These are phyloP conservation scores for Leucocoprinus sp. DNA, from an alignment of 768 basidiomycete genomes.

Conservation along the genomic window DNA sequence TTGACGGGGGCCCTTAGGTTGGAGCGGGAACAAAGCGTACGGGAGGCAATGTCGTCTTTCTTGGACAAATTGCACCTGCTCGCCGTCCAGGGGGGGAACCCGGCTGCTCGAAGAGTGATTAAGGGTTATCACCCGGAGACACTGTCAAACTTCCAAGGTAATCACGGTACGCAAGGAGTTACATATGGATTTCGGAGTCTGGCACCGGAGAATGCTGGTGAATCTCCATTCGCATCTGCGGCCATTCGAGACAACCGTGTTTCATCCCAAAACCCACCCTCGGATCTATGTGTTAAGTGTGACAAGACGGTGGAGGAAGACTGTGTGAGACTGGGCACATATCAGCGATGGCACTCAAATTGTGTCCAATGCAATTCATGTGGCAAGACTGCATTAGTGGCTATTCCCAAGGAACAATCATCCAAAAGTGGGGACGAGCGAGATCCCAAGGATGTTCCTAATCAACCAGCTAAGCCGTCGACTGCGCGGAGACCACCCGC, in stretches of 20 bases:
- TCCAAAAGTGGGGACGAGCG: constrained; percentile 47
- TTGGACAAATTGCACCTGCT: constrained; percentile 90
- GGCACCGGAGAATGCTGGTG: constrained; percentile 85
- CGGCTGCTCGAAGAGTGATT: constrained; percentile 66
- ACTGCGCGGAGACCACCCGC: constrained; percentile 70
- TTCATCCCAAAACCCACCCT: constrained; percentile 60
- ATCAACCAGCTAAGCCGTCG: constrained; percentile 49
- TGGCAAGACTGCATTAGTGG: constrained; percentile 66
- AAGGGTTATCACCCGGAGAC: constrained; percentile 67
- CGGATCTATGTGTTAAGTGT: constrained; percentile 89
- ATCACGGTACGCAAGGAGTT: constrained; percentile 76
- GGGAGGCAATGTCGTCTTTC: constrained; percentile 81
- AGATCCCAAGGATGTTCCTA: constrained; percentile 30
- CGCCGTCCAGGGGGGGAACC: constrained; percentile 78
- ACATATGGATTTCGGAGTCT: constrained; percentile 91
- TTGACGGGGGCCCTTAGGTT: constrained; percentile 93
- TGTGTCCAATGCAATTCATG: constrained; percentile 84
- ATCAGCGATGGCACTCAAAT: constrained; percentile 92
- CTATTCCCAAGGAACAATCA: constrained; percentile 44
- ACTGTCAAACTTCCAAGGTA: constrained; percentile 34
- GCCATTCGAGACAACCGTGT: constrained; percentile 29
- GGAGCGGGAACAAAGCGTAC: constrained; percentile 80
- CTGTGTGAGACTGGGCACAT: constrained; percentile 91
- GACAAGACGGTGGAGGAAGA: constrained; percentile 92
- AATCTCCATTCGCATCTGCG: constrained; percentile 58